Conservation (phyloP, 2,329 filamentous ascomycete species). For the Apiospora saccharicola region DNA sequence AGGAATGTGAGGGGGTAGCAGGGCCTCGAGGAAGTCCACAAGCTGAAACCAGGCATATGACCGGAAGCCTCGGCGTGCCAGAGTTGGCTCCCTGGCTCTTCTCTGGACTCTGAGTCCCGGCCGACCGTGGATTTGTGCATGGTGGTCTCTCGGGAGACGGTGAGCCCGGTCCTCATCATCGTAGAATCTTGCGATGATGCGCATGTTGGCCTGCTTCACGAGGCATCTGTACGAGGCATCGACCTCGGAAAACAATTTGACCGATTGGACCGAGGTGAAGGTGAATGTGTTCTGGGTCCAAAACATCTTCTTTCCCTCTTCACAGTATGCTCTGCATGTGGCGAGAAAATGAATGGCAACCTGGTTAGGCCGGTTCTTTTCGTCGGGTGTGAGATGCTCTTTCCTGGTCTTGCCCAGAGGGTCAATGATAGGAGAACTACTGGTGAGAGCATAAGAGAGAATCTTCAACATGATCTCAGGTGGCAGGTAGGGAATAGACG, state of each 20-base stretch:
- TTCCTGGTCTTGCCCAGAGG: constrained; percentile 54
- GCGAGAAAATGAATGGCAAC: constrained; percentile 62
- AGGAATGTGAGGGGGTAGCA: constrained; percentile 60
- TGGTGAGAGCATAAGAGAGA: constrained; percentile 59
- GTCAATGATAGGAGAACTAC: constrained; percentile 59
- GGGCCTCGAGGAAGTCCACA: constrained; percentile 58
- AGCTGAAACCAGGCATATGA: constrained; percentile 63
- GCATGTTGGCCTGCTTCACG: constrained; percentile 57
- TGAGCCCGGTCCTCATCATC: constrained; percentile 56
- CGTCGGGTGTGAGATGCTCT: constrained; percentile 52
- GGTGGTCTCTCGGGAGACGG: constrained; percentile 51
- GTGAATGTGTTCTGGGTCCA: constrained; percentile 62
- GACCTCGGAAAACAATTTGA: constrained; percentile 58
- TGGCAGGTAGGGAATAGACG: constrained; percentile 53
- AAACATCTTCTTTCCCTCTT: constrained; percentile 57
- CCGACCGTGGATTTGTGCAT: constrained; percentile 51
- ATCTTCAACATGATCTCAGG: constrained; percentile 61
- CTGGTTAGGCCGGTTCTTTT: constrained; percentile 53
- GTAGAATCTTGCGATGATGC: constrained; percentile 63
- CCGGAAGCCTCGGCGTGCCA: constrained; percentile 60
- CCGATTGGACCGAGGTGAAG: constrained; percentile 60
- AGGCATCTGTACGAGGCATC: constrained; percentile 49
- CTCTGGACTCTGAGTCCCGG: constrained; percentile 51
- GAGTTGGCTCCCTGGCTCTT: constrained; percentile 53
- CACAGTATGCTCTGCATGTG: constrained; percentile 57